Base-by-base conservation (phyloP, 2,329 filamentous ascomycete species). In the Chrysoporthe deuterocubensis region DNA sequence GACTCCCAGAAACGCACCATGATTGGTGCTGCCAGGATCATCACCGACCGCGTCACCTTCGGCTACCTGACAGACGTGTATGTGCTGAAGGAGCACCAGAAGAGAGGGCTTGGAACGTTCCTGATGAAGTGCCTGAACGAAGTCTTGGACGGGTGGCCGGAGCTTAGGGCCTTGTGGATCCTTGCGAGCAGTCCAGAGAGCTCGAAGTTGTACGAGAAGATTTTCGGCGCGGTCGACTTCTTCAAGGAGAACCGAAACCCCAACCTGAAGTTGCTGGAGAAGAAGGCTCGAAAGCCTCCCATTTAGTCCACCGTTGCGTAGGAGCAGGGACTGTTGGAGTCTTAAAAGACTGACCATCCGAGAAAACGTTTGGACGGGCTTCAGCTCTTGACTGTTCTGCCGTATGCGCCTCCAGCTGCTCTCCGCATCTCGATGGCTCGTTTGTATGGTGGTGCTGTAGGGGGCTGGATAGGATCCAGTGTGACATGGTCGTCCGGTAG, bases 361-460 rank as follows among this genome's bases (percentile, higher is more conserved):
- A 8, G 37, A 18, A 32, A 48, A 8, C 1, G 11, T 5, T 42
- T 40, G 44, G 8, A 8, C 11, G 13, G 2, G 4, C 42, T 42
- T 70, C 62, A 68, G n/a, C 26, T 59, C 40, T 64, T 70, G 2
- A 74, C 88, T 0, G 90, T 92, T 79, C 92, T 94, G 4, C 91
- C 90, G 76, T 93, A 92, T 4, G 90, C 91, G 4, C 93, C 93
- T 18, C 92, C 92, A 69, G 88, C 87, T 68, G 88, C 83, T 78
- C 91, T 92, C 73, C 92, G 87, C 82, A 96, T 86, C 78, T 98
- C 95, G 69, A 99, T 81, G 14, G 96, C 96, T 66, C 91, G 88
- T 78, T 94, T 96, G 76, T 99, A 99, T 0, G 96, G 96, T 14
- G 96, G 96, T 11, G 96, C 96, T 46, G 96, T 99, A 0, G 96